phyloP scores from a whole-genome alignment of 2,329 filamentous ascomycete genomes.

The Nigrospora sphaerica region DNA sequence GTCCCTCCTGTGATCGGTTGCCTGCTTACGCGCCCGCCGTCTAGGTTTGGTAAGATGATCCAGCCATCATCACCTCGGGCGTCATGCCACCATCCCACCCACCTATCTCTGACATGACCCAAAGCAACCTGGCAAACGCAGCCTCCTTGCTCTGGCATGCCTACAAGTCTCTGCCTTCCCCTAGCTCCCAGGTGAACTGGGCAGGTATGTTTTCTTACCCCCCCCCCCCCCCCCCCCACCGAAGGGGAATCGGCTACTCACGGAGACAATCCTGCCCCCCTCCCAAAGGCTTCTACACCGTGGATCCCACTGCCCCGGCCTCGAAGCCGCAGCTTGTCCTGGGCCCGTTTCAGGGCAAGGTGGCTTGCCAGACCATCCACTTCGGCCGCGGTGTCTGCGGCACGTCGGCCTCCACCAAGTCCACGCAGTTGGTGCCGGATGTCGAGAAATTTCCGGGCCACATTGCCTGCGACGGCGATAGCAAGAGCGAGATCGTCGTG shows the following conservation, averaged over 20 bases:
- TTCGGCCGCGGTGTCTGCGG: constrained; percentile 74
- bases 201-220: constrained; percentile 39
- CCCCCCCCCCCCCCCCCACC: background rate
- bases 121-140: constrained; percentile 68
- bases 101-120: too few species aligned
- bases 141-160: constrained; percentile 75
- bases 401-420: constrained; percentile 49
- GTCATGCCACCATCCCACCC: background rate
- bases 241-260: too few species aligned
- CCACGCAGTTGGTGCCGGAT: constrained; percentile 62
- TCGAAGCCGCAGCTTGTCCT: constrained; percentile 54
- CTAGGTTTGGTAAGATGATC: constrained; percentile 1
- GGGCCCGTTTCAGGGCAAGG: constrained; percentile 74
- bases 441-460: constrained; percentile 72
- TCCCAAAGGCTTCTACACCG: constrained; percentile 62
- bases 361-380: constrained; percentile 70
- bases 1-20: background rate
- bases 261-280: background rate
- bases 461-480: constrained; percentile 73
- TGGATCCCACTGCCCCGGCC: constrained; percentile 40
- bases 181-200: constrained; percentile 69
- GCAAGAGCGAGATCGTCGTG: constrained; percentile 75
- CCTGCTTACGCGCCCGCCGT: background rate
- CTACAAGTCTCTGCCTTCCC: constrained; percentile 62
- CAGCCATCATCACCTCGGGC: background rate